Base-by-base conservation (phyloP, 352 stramenopile genomes). In the Phytopythium ostracodes region DNA sequence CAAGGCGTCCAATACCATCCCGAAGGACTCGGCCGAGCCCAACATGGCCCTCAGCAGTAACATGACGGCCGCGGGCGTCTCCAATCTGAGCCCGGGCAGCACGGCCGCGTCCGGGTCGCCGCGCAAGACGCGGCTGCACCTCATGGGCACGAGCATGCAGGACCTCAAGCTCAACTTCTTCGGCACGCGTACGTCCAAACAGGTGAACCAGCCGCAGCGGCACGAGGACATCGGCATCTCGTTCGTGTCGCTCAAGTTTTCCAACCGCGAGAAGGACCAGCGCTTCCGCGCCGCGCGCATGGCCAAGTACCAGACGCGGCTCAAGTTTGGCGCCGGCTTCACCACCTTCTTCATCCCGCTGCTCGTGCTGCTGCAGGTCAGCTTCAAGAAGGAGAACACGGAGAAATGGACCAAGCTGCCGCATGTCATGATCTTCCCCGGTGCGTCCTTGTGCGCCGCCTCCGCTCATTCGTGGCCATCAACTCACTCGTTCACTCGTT, bases 291-390 rank as follows among this genome's bases (percentile, higher is more conserved):
- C 72, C 17, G 65, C 78, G 27, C 72, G 82, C 0, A 72, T 66
- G 38, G 58, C 62, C 24, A 94, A 94, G 67, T 94, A 92, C 64
- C 82, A 84, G 55, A 89, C 76, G 22, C 78, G 83, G 7, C 64
- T 92, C 29, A 85, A 82, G 36, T 91, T 92, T 58, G 85, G 81
- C 3, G 80, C 81, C 12, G 80, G 71, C 0, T 89, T 92, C 62
- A 92, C 85, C 2, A 82, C 83, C 8, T 88, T 91, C 54, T 88
- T 92, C 66, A 94, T 94, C 54, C 79, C 85, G 63, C 68, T 94
- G 55, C 71, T 94, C 3, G 78, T 92, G n/a, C 79, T 94, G 65
- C 91, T 92, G 84, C 80, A 92, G 68, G 80, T 92, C 65, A 89
- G 79, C 25, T 89, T 92, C 67, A 92, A 94, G 70, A 82, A 86